Evolutionary conservation across 2,329 filamentous ascomycete species (phyloP).

Genomic region (Tothia fuscella): DNA sequence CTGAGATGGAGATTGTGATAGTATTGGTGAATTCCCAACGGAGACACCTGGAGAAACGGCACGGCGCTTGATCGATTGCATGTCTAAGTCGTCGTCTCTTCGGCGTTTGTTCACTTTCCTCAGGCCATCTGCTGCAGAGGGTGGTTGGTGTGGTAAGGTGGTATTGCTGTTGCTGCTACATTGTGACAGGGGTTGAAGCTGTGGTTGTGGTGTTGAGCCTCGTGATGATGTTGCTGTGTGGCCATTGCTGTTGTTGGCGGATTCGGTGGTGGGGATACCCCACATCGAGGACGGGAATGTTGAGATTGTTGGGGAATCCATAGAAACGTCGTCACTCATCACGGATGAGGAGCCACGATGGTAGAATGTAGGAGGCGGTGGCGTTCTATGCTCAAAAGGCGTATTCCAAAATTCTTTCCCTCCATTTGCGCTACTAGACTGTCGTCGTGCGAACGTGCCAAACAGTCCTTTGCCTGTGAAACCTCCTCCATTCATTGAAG

Average conservation of each 20-base stretch:
- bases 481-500: constrained; percentile 16
- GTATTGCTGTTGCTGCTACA: constrained; percentile 15
- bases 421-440: constrained; percentile 50
- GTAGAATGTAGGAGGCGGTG: constrained; percentile 46
- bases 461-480: constrained; percentile 33
- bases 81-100: constrained; percentile 83
- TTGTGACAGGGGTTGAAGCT: constrained; percentile 14
- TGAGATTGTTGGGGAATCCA: constrained; percentile 50
- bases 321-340: constrained; percentile 55
- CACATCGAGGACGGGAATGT: constrained; percentile 15
- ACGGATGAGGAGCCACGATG: constrained; percentile 37
- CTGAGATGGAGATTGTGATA: constrained; percentile 68
- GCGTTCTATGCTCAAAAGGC: constrained; percentile 52
- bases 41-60: constrained; percentile 89
- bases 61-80: constrained; percentile 75
- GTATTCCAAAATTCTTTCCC: constrained; percentile 68
- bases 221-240: constrained; percentile 2
- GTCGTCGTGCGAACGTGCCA: constrained; percentile 64
- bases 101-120: constrained; percentile 54
- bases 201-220: constrained; percentile 9
- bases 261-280: constrained; percentile 4
- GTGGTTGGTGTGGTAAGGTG: constrained; percentile 14
- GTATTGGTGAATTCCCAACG: constrained; percentile 76
- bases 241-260: background rate
- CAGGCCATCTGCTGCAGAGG: constrained; percentile 28